Evolutionary conservation across 2,329 filamentous ascomycete genomes (phyloP), one percentile per base, ranked within the genome.

Genomic region (Gaeumannomyces sp.): DNA sequence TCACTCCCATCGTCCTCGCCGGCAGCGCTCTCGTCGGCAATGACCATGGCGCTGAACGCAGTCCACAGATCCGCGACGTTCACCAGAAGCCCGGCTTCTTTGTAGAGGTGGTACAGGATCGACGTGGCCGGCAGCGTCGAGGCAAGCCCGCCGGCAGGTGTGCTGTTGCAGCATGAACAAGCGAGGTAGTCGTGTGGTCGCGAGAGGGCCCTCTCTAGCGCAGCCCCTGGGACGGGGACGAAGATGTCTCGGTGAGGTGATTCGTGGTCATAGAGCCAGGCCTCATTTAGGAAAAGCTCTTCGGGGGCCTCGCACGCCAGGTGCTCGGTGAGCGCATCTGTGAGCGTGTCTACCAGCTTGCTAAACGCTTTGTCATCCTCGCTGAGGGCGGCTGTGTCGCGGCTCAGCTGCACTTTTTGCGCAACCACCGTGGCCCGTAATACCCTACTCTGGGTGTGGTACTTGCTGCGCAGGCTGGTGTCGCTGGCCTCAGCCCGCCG

Each of bases 41-140:
- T 80, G 27, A 90, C 78, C 35, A 90, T 83, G 22, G 85, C 84
- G 69, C 84, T 83, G 74, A 92, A 96, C 4, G 92, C 90, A 16
- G 86, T 84, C 90, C 90, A 93, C 60, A 95, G 74, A 77, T 96
- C 92, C 38, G 86, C 89, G 61, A 90, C 87, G 70, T 95, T 95
- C 75, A 95, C 88, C 66, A 94, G 78, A 11, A 83, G 84, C 0
- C 91, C 90, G 0, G 90, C 89, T 73, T 96, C 91, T 19, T 90
- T 80, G 73, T 93, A 94, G 61, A 95, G 78, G 70, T 91, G 89
- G 72, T 94, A 95, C 31, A 95, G 72, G 38, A 94, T 86, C 1
- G 90, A 85, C 6, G 89, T 89, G 1, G 88, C 81, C 4, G 91
- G 91, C 64, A 92, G 79, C 1, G 85, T 88, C 2, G 86, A 77